Base-by-base conservation (phyloP, 352 stramenopile species). In the Phytophthora ramorum region DNA sequence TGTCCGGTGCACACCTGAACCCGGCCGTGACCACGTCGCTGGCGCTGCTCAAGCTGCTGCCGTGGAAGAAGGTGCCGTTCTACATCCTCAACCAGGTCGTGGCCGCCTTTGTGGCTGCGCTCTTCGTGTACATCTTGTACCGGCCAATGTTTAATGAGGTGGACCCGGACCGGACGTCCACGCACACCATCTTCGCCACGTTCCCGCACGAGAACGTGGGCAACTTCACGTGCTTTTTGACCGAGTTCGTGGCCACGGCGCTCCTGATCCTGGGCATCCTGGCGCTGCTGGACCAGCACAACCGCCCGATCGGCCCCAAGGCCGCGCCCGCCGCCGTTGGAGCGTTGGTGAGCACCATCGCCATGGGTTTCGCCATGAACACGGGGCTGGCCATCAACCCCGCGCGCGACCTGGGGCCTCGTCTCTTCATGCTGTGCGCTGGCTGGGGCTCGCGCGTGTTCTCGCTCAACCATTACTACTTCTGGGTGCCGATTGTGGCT, bases 401-500 rank as follows among this genome's bases (percentile, higher is more conserved):
- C 2, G 74, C 74, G 10, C 71, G 74, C 10, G 71, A 82, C 30
- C 60, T 82, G n/a, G 71, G 75, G 7, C 61, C 75, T 49, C 71
- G 78, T 17, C 28, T 87, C 41, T 75, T 87, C 44, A 71, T 78
- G 32, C 17, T 54, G 40, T 48, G 71, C 16, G 79, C 76, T 53
- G 79, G 79, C 53, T 85, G 75, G 71, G 79, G 76, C 30, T 72
- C 63, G 22, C 58, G 66, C 38, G 73, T 83, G 19, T 86, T 88
- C 68, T 71, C 70, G 16, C 19, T 68, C 3, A 65, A 64, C 38
- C 57, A 83, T 55, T 58, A 76, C 61, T 88, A 88, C 75, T 88
- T 84, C 48, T 88, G 76, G 79, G 51, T 88, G 3, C 79, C 79
- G 13, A 67, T 88, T 22, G 71, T 88, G 12, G 79, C 57, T 9